Conservation (phyloP, 2,329 filamentous ascomycete species). For the Microcyclospora tardicrescens region DNA sequence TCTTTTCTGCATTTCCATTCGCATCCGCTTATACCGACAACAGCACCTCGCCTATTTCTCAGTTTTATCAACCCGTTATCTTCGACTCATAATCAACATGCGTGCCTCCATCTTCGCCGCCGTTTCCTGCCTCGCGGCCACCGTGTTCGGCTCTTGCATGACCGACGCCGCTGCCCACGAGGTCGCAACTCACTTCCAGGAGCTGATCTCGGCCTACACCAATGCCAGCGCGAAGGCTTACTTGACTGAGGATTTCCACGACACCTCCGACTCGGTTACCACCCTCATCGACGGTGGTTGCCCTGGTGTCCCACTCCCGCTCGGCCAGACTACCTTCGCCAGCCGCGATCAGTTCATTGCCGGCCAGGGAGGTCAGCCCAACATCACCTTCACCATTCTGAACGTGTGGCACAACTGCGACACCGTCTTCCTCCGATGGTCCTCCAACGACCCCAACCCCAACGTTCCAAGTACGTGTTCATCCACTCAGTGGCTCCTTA, state of each 20-base stretch:
- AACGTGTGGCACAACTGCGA: slow-evolving; percentile 22
- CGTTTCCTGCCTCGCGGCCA: slow-evolving; percentile 4
- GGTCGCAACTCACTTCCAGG: slow-evolving; percentile 40
- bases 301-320: slow-evolving; percentile 11
- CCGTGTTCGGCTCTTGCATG: slow-evolving; percentile 26
- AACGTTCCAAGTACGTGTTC: no score
- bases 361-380: slow-evolving; percentile 15
- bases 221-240: slow-evolving; percentile 14
- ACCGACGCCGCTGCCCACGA: slow-evolving; percentile 64
- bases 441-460: slow-evolving; percentile 7
- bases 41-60: no score
- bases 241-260: slow-evolving; percentile 18
- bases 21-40: no score
- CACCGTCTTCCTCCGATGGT: slow-evolving; percentile 19
- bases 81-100: slow-evolving; percentile 8
- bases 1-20: no score
- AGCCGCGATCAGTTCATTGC: slow-evolving; percentile 14
- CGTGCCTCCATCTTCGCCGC: slow-evolving; percentile 10
- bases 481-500: no score
- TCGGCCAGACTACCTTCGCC: slow-evolving; percentile 16
- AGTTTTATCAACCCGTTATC: no score
- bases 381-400: slow-evolving; percentile 19
- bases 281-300: slow-evolving; percentile 23
- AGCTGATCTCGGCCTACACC: slow-evolving; percentile 21
- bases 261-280: slow-evolving; percentile 24